Percentiles rank a stretch among this genome's conserved stretches.
phyloP scores from a whole-genome alignment of 805 yeast genomes.

The Zygosaccharomyces bisporus region DNA sequence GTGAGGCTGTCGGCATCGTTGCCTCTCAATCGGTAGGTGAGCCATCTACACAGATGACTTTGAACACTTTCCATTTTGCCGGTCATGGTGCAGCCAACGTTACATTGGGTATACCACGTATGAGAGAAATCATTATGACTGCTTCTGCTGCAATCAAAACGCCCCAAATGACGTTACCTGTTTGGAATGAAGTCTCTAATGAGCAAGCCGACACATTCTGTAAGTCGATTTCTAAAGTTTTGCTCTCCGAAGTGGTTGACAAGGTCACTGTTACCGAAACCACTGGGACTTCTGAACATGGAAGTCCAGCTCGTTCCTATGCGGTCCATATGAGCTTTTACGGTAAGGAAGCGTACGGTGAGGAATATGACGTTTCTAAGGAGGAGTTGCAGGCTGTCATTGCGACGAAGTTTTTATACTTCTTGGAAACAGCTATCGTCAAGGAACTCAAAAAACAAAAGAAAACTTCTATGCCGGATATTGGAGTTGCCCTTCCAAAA shows the following conservation, averaged over 20 bases:
- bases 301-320: conserved; percentile 62
- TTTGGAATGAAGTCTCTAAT: conserved; percentile 73
- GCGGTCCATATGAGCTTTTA: conserved; percentile 71
- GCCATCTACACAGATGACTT: conserved; percentile 99
- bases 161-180: conserved; percentile 97
- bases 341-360: conserved; percentile 68
- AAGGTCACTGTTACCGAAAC: conserved; percentile 83
- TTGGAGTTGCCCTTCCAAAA: conserved; percentile 69
- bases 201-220: conserved; percentile 89
- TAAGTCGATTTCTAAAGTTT: conserved; percentile 80
- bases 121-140: conserved; percentile 99
- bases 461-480: conserved; percentile 52
- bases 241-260: conserved; percentile 84
- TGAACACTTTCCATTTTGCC: conserved; percentile 95
- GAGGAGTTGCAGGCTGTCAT: conserved; percentile 71
- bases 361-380: conserved; percentile 84
- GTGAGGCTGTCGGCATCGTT: conserved; percentile 97
- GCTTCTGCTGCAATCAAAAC: conserved; percentile 94
- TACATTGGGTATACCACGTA: conserved; percentile 98
- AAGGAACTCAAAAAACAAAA: conserved; percentile 82
- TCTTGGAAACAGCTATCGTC: conserved; percentile 66
- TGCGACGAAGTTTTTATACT: conserved; percentile 58
- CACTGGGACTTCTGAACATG: conserved; percentile 54
- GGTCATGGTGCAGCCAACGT: conserved; percentile 99
- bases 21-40: conserved; percentile 99